Base-by-base conservation (phyloP, 2,329 filamentous ascomycete species). In the Basipetospora chlamydospora region DNA sequence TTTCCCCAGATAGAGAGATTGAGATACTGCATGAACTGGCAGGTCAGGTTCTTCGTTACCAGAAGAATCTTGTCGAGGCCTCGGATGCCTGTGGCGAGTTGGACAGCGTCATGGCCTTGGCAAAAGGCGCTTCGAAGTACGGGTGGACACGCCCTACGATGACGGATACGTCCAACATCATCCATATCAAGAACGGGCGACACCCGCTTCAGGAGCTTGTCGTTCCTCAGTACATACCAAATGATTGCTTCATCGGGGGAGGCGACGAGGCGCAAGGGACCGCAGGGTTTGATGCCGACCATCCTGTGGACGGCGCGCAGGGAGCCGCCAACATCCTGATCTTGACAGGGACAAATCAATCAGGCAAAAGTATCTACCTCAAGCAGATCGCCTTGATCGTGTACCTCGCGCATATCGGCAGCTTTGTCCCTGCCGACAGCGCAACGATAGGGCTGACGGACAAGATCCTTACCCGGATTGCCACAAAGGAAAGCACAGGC, bases 301-400 rank as follows among this genome's bases (percentile, higher is more conserved):
- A 51, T 3, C 75, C 81, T 25, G 28, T 23, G 7, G 23, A 28
- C 15, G 15, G 25, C 10, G 15, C 33, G 33, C 34, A 37, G 5
- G n/a, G 43, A 13, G 28, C 35, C 3, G 42, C 45, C 10, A 84
- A 71, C 44, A 79, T 85, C 58, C 53, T 95, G 10, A 61, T 95
- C 5, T 57, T 98, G 47, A 96, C 90, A 0, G 90, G 90, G 0
- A 87, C 90, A 4, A 98, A 98, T 47, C 92, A 90, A 53, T 96
- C 90, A 0, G 90, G 90, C 0, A 98, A 98, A 56, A 96, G 86
- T 46, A 74, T 96, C 0, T 96, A 94, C 55, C 67, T 96, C 51
- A 98, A 93, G 55, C 88, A 98, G 53, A 73, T 84, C 22, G 90
- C 87, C 4, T 61, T 95, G 34, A 90, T 94, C 40, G 77, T 93